phyloP scores from a whole-genome alignment of 257 asterid species.

The Henckelia pumila region DNA sequence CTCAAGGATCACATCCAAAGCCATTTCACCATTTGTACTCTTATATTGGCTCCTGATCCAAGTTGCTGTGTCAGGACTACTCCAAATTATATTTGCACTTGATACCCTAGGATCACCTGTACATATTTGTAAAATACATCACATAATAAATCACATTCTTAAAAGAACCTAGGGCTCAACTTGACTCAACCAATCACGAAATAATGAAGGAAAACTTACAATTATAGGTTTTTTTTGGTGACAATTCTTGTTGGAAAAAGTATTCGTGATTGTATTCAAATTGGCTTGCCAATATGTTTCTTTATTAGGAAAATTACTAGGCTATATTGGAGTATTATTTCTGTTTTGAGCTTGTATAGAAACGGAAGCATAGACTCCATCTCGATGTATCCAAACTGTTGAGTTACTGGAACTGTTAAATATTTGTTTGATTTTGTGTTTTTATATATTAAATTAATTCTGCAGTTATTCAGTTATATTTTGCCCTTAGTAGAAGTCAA shows the following conservation, averaged over 20 bases:
- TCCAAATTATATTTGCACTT: conserved; percentile 63
- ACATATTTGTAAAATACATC: conserved; percentile 21
- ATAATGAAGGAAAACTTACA: not conserved
- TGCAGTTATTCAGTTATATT: not conserved
- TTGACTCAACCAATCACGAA: conserved; percentile 18
- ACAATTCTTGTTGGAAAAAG: not conserved
- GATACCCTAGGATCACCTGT: conserved; percentile 92
- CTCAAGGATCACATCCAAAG: conserved; percentile 74
- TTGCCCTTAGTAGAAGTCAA: not conserved
- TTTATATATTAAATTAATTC: no score
- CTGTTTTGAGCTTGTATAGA: not conserved
- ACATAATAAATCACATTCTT: conserved; percentile 14
- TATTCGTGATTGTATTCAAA: no score
- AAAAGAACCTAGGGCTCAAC: conserved; percentile 18
- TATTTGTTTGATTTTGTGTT: no score
- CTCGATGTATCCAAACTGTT: not conserved
- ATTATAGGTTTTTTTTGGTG: not conserved
- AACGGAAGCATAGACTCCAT: not conserved
- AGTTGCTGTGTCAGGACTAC: conserved; percentile 67
- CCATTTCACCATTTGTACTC: conserved; percentile 74
- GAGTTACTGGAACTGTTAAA: not conserved
- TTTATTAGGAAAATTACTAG: no score
- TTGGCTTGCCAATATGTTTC: not conserved
- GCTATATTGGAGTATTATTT: not conserved
- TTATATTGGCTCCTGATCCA: conserved; percentile 69